phyloP scores from a whole-genome alignment of 2,329 filamentous ascomycete species.

The Aspergillus costaricaensis region DNA sequence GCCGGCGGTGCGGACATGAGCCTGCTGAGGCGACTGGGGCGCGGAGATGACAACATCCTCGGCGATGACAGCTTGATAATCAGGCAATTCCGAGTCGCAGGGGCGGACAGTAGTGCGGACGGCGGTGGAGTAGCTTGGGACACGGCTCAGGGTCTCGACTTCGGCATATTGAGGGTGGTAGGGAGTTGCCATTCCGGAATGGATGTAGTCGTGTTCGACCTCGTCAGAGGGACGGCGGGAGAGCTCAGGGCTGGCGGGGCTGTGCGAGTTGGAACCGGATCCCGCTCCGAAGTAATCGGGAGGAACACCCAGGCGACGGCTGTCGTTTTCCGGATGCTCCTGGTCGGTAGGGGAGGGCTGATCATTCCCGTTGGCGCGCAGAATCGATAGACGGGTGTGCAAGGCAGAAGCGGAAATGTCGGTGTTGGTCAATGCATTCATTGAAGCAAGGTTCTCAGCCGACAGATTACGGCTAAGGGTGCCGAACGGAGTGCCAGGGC shows the following conservation, averaged over 20 bases:
- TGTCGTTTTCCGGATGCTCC: conserved; percentile 25
- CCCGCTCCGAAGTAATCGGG: conserved; percentile 35
- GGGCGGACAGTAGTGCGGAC: conserved; percentile 64
- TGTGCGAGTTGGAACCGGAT: conserved; percentile 37
- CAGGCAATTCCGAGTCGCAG: conserved; percentile 59
- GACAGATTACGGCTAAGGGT: conserved; percentile 73
- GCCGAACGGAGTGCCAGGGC: conserved; percentile 77
- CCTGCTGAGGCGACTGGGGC: conserved; percentile 42
- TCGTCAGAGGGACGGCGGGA: conserved; percentile 53
- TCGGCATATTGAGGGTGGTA: conserved; percentile 53
- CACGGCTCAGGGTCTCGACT: conserved; percentile 67
- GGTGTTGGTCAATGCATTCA: conserved; percentile 54
- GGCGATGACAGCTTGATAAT: conserved; percentile 62
- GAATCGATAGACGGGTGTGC: conserved; percentile 66
- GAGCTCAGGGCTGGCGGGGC: conserved; percentile 37
- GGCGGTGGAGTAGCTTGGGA: conserved; percentile 76
- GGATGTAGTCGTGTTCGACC: conserved; percentile 45
- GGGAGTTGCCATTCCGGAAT: conserved; percentile 45
- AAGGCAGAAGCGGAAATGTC: conserved; percentile 65
- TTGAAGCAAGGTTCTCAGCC: conserved; percentile 71
- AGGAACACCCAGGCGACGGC: conserved; percentile 29
- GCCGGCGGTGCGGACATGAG: conserved; percentile 40
- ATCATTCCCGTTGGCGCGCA: conserved; percentile 43
- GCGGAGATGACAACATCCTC: conserved; percentile 29
- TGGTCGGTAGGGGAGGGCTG: conserved; percentile 26